These are phyloP conservation scores for Canavalia gladiata DNA, from an alignment of 306 rosid genomes.

Conservation along the genomic window DNA sequence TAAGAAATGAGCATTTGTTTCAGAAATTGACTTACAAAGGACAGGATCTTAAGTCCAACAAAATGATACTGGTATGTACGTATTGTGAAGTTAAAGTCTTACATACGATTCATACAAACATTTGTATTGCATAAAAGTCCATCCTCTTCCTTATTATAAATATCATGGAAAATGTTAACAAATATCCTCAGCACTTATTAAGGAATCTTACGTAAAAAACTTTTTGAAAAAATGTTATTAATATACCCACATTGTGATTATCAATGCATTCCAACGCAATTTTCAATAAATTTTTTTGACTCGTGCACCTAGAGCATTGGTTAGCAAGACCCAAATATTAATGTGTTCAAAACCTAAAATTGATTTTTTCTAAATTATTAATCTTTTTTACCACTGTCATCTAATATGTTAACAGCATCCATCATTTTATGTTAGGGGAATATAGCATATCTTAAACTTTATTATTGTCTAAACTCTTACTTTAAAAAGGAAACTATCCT, in stretches of 20 bases:
- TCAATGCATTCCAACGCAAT: too few species aligned
- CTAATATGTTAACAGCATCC: neutral
- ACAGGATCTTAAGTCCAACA: neutral
- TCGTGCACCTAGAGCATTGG: too few species aligned
- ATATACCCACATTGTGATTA: too few species aligned
- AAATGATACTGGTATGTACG: neutral
- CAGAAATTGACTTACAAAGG: constrained; percentile 23
- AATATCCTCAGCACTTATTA: too few species aligned
- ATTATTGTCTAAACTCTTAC: neutral
- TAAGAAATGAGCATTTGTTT: constrained; percentile 22
- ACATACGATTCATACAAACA: neutral
- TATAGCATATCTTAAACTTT: neutral
- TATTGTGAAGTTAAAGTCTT: neutral
- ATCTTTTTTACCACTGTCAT: constrained; percentile 1
- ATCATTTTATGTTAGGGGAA: neutral
- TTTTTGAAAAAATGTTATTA: too few species aligned
- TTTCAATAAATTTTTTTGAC: too few species aligned
- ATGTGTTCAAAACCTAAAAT: neutral
- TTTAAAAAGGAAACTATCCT: neutral
- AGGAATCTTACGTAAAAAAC: too few species aligned
- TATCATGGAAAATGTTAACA: too few species aligned
- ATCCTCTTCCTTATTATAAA: neutral
- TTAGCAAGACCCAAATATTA: neutral
- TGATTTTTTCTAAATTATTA: neutral
- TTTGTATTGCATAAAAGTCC: neutral